phyloP scores from a whole-genome alignment of 2,329 filamentous ascomycete species.

The Metarhizium album region DNA sequence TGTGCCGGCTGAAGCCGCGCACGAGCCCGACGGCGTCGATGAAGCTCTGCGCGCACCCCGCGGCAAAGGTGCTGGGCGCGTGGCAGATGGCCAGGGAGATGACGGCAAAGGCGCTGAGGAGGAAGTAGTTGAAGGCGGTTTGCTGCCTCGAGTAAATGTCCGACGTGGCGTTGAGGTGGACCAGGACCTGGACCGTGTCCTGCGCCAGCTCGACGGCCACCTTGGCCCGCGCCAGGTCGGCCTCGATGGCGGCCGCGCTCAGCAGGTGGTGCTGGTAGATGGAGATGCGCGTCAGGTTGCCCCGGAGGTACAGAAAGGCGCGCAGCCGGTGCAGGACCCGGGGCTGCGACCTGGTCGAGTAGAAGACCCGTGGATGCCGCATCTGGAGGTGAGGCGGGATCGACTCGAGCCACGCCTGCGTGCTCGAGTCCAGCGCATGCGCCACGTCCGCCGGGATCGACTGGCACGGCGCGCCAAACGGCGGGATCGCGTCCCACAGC shows the following conservation, averaged over 20 bases:
- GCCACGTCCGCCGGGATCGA: slow-evolving; percentile 27
- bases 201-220: slow-evolving; percentile 23
- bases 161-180: slow-evolving; percentile 13
- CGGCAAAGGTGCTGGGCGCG: slow-evolving; percentile 30
- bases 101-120: slow-evolving; percentile 19
- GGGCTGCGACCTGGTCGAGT: slow-evolving; percentile 19
- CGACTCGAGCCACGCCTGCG: slow-evolving; percentile 33
- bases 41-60: slow-evolving; percentile 22
- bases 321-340: slow-evolving; percentile 28
- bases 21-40: slow-evolving; percentile 22
- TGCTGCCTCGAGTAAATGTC: slow-evolving; percentile 16
- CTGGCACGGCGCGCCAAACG: slow-evolving; percentile 23
- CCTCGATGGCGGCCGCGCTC: slow-evolving; percentile 23
- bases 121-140: slow-evolving; percentile 16
- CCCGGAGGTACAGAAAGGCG: slow-evolving; percentile 30
- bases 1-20: slow-evolving; percentile 21
- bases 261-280: slow-evolving; percentile 31
- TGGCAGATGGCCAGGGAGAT: slow-evolving; percentile 35
- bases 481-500: slow-evolving; percentile 33
- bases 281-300: slow-evolving; percentile 31
- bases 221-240: slow-evolving; percentile 22
- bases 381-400: slow-evolving; percentile 30
- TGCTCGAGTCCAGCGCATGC: slow-evolving; percentile 28
- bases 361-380: slow-evolving; percentile 25
- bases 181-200: slow-evolving; percentile 13